Percentiles rank a stretch among this genome's conserved stretches.
phyloP scores from a whole-genome alignment of 805 yeast genomes.

The Saccharomycopsis selenospora region DNA sequence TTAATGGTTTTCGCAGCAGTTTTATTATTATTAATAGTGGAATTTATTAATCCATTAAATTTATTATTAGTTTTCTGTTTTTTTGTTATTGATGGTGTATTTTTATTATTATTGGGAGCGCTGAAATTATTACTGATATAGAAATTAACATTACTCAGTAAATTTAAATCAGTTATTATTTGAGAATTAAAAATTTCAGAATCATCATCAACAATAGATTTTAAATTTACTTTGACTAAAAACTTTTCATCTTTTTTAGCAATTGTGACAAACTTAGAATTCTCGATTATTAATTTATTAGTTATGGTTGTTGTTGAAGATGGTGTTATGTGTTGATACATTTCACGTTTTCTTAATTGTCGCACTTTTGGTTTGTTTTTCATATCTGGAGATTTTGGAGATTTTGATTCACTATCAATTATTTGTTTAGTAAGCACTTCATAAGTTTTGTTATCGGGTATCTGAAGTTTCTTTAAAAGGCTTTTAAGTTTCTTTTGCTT shows the following conservation, averaged over 20 bases:
- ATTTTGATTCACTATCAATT: slow-evolving; percentile 22
- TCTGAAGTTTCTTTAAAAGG: slow-evolving; percentile 29
- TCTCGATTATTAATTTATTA: not conserved
- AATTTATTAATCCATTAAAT: slow-evolving; percentile 24
- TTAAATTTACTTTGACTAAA: slow-evolving; percentile 14
- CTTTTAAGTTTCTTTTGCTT: slow-evolving; percentile 15
- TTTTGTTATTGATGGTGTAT: too few species aligned
- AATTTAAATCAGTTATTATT: not conserved
- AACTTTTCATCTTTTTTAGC: not conserved
- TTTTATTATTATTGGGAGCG: too few species aligned
- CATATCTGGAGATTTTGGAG: slow-evolving; percentile 14
- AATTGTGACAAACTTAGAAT: slow-evolving; percentile 1
- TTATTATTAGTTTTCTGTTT: too few species aligned
- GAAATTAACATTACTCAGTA: not conserved
- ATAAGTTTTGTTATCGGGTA: slow-evolving; percentile 35
- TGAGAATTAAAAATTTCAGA: slow-evolving; percentile 8
- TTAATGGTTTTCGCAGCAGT: slow-evolving; percentile 21
- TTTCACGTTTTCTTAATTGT: slow-evolving; percentile 20
- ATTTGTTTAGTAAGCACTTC: slow-evolving; percentile 31
- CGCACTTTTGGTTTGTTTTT: slow-evolving; percentile 21
- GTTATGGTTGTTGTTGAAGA: not conserved
- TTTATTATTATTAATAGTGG: slow-evolving; percentile 23
- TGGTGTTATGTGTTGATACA: not conserved
- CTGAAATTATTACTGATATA: not conserved
- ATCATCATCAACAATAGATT: slow-evolving; percentile 7